Base-by-base conservation (phyloP, 169 alveolate genomes). In the Eimeria tenella region DNA sequence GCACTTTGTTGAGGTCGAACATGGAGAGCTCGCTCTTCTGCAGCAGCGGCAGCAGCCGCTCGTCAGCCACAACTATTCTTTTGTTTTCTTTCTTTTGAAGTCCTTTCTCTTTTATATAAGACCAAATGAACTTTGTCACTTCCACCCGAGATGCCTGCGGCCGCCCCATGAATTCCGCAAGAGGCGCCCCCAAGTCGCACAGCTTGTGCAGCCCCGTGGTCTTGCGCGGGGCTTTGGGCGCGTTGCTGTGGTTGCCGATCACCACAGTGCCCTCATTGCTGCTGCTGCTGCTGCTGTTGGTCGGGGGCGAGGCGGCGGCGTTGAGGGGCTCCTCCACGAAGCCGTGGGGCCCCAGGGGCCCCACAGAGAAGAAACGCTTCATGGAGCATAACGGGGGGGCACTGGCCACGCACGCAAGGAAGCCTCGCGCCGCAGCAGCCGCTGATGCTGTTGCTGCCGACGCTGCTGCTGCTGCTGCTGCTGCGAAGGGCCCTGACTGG, bases 81-180 rank as follows among this genome's bases (percentile, higher is more conserved):
- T 53, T 49, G 55, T 77, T 77, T 9, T 77, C 86, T 19, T 77
- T 77, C 68, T 77, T 77, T 13, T 77, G 86, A 15, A 77, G 55
- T 0, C 65, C 86, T 13, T 77, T 77, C 19, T 77, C 86, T 77
- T 77, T 77, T 4, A 77, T 77, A 52, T 77, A 77, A 49, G 68
- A 15, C 86, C 86, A 77, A n/a, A 77, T 77, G 55, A 77, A 77
- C 79, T 89, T 89, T 49, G 82, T 74, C 15, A 89, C 88, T 23
- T 89, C 94, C 21, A 89, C 79, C 5, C 94, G 65, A 65, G 94
- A 89, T 6, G 94, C 94, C 55, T 89, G 79, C 4, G 88, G 7
- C 81, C 77, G 53, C 4, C 94, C 94, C 94, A 89, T 89, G 86
- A 89, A 89, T 25, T 79, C 68, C 11, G 94, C 94, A 4, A 89